Base-by-base conservation (phyloP, 352 stramenopile genomes). In the Globisporangium irregulare region DNA sequence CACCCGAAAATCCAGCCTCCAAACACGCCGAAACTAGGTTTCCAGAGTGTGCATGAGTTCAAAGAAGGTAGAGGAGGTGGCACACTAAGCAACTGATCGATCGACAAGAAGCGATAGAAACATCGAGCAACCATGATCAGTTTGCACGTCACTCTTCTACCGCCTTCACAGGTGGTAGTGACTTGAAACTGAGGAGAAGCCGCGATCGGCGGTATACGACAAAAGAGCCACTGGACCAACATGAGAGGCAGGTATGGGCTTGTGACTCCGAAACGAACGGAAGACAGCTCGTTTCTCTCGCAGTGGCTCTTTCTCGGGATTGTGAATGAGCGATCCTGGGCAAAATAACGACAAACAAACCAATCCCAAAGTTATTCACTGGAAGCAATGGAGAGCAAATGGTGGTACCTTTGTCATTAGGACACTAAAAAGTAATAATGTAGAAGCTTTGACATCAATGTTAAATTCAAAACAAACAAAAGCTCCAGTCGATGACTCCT, bases 111-210 rank as follows among this genome's bases (percentile, higher is more conserved):
- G 9, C 9, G 25, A 29, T 29, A 29, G 25, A 1, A 36, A 36
- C 4, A 36, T 7, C 32, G 7, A 43, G 12, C 41, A 50, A 50
- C 4, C 4, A 50, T 50, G 15, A 50, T 50, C 41, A 50, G 41
- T 22, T 50, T 22, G 41, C 41, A 0, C 22, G 41, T 50, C 41
- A 50, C 1, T 46, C 43, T 51, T 5, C 15, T 51, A 7, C 43
- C 43, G 43, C 43, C 43, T 51, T 51, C 43, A 22, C 41, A 51
- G 43, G 43, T 51, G 43, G 43, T 51, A 51, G 43, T 51, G 43
- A 51, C 18, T 51, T 51, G 43, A 51, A 51, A 51, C 43, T 22
- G 43, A 51, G 18, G 43, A 51, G 18, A 51, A 51, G 18, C 43
- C 43, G 43, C 43, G 43, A 22, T 51, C 43, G 43, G 43, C 43